Evolutionary conservation across 2,329 filamentous ascomycete genomes (phyloP), one percentile per base, ranked within the genome.

Genomic region (Cadophora gregata): DNA sequence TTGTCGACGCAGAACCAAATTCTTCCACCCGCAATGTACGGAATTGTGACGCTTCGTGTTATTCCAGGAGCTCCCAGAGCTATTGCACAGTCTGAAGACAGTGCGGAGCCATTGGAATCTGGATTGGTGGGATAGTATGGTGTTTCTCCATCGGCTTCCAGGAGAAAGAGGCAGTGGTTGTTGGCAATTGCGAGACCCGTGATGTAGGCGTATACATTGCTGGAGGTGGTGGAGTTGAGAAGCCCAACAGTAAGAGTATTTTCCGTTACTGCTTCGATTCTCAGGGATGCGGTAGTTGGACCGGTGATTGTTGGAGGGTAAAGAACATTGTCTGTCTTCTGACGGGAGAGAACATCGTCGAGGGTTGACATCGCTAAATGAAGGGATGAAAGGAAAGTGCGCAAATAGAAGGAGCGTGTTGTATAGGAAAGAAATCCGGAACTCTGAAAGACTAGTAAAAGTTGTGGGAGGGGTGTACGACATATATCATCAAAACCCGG

Each of bases 1-100:
- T 93, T 79, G 70, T 85, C 85, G 67, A 86, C 81, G 63, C 84
- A 86, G 77, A 92, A 90, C 88, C 90, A 93, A 75, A 93, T 86
- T 64, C 91, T 85, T 1, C 86, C 90, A 33, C 90, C 90, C 4
- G 86, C 88, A 25, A 93, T 83, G 67, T 88, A 88, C 12, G 91
- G 91, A 6, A 93, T 87, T 1, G 85, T 88, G 31, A 91, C 81
- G 2, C 81, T 86, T 25, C 80, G 85, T 0, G 85, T 86, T 56
- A 82, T 80, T 9, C 90, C 90, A 0, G 88, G 83, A 0, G 81
- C 80, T n/a, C 90, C 90, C 4, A 94, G 81, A 0, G 81, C 77
- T 71, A 94, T 93, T 53, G 86, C 85, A 72, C 85, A 86, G 76
- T 93, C 81, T 38, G 79, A 81, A 2, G 78, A 77, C 10, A 92